Percentiles rank a stretch among this genome's conserved stretches.
Evolutionary conservation across 345 rosid species (phyloP).

Genomic region (Anastatica hierochuntica): DNA sequence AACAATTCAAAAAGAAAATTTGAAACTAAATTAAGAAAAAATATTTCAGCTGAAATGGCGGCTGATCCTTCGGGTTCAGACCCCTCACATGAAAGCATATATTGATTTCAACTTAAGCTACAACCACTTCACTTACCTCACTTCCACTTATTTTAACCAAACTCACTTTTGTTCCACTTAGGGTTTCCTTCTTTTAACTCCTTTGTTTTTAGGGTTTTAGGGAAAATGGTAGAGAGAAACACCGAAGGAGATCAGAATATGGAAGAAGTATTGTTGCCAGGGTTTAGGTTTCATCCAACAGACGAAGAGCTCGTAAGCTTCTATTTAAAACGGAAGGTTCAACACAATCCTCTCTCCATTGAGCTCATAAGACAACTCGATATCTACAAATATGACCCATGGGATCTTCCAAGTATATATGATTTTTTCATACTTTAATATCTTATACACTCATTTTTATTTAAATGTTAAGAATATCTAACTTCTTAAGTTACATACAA

Average conservation of each 20-base stretch:
- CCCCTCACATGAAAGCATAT: constrained; percentile 68
- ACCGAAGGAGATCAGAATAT: constrained; percentile 35
- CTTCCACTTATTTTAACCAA: constrained; percentile 16
- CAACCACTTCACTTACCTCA: constrained; percentile 29
- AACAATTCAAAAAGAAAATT: constrained; percentile 17
- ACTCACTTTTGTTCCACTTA: constrained; percentile 6
- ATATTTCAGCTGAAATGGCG: constrained; percentile 75
- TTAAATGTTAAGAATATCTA: too few relatives aligned
- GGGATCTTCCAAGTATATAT: constrained; percentile 86
- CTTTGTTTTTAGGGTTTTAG: constrained; percentile 4
- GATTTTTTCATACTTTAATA: too few relatives aligned
- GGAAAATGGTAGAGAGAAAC: constrained; percentile 37
- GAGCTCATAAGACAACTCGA: constrained; percentile 82
- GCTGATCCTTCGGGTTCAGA: constrained; percentile 88
- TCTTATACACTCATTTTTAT: too few relatives aligned
- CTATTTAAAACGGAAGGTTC: constrained; percentile 69
- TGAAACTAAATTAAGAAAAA: constrained; percentile 21
- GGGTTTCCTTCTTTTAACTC: constrained; percentile 5
- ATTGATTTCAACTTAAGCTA: constrained; percentile 42
- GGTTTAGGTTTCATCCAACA: constrained; percentile 89
- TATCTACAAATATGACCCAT: constrained; percentile 83
- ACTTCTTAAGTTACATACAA: background rate
- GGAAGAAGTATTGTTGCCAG: constrained; percentile 71
- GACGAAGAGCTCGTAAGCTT: constrained; percentile 91
- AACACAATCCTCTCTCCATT: constrained; percentile 53